Conservation (phyloP, 208 protist species). For the Trypanosoma congolense region DNA sequence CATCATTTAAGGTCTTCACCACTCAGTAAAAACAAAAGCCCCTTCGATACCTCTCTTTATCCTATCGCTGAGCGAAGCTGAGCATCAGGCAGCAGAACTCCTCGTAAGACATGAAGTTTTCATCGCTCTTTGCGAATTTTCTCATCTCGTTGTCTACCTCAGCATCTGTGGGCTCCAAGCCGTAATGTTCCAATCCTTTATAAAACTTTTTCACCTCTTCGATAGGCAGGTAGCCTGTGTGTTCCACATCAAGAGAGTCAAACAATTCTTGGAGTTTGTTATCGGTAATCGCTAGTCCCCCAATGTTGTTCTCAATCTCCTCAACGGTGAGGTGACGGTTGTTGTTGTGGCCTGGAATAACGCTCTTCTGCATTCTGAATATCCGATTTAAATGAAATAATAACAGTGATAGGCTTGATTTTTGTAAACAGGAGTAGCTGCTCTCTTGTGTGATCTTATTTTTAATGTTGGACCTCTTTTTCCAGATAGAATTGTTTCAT, state of each 20-base stretch:
- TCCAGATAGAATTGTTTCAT: too few species aligned
- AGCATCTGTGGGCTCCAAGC: conserved; percentile 67
- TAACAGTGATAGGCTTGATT: neutral
- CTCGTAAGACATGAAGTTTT: conserved; percentile 78
- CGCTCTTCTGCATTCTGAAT: conserved; percentile 64
- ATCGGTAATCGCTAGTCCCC: conserved; percentile 86
- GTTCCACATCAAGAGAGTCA: conserved; percentile 75
- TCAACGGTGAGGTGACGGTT: conserved; percentile 84
- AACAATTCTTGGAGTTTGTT: conserved; percentile 88
- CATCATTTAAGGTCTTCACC: neutral
- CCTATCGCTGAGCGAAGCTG: conserved; percentile 80
- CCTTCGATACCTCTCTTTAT: neutral
- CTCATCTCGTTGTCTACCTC: conserved; percentile 72
- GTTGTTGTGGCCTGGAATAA: conserved; percentile 89
- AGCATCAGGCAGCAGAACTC: conserved; percentile 90
- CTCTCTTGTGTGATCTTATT: too few species aligned
- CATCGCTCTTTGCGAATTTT: conserved; percentile 73
- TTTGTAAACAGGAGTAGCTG: too few species aligned
- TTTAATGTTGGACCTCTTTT: too few species aligned
- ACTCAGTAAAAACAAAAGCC: neutral
- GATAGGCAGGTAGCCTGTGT: conserved; percentile 60
- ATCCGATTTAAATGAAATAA: conserved; percentile 6
- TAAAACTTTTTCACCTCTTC: conserved; percentile 85
- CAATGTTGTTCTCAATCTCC: conserved; percentile 91
- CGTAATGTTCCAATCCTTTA: conserved; percentile 80